Conservation (phyloP, 305 asterid species). For the Solanum hybrid region DNA sequence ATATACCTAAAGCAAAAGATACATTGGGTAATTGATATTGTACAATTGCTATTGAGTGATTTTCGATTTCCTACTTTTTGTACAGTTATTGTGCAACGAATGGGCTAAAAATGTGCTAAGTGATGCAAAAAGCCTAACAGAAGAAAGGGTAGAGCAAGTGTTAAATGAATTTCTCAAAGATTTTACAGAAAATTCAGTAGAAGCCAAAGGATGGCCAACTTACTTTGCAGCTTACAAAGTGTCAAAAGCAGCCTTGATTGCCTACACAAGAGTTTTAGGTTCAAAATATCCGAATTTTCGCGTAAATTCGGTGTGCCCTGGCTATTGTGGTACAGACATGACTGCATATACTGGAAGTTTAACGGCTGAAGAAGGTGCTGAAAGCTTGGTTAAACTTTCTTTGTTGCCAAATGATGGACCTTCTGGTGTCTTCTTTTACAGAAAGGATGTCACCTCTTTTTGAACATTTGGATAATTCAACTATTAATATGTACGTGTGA, state of each 20-base stretch:
- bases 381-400: slow-evolving; percentile 13
- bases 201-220: slow-evolving; percentile 45
- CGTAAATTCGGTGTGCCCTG: slow-evolving; percentile 18
- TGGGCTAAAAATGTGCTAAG: slow-evolving; percentile 26
- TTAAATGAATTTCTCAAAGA: slow-evolving; percentile 39
- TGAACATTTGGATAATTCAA: not conserved
- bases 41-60: not conserved
- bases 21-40: too few species aligned
- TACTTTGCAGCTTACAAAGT: slow-evolving; percentile 8
- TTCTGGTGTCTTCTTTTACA: slow-evolving; percentile 11
- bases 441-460: slow-evolving; percentile 5
- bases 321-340: slow-evolving; percentile 15
- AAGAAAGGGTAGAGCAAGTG: slow-evolving; percentile 33
- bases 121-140: slow-evolving; percentile 28
- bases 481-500: not conserved
- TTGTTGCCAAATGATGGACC: slow-evolving; percentile 15
- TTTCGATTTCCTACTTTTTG: not conserved
- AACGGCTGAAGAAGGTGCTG: slow-evolving; percentile 15
- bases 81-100: slow-evolving; percentile 34
- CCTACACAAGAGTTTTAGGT: slow-evolving; percentile 12
- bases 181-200: slow-evolving; percentile 27
- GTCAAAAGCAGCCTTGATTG: slow-evolving; percentile 19
- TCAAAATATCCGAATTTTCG: slow-evolving; percentile 7
- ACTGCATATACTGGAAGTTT: slow-evolving; percentile 3
- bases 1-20: too few species aligned